These are phyloP conservation scores for Talaromyces marneffei DNA, from an alignment of 2,329 filamentous ascomycete species.

Conservation along the genomic window DNA sequence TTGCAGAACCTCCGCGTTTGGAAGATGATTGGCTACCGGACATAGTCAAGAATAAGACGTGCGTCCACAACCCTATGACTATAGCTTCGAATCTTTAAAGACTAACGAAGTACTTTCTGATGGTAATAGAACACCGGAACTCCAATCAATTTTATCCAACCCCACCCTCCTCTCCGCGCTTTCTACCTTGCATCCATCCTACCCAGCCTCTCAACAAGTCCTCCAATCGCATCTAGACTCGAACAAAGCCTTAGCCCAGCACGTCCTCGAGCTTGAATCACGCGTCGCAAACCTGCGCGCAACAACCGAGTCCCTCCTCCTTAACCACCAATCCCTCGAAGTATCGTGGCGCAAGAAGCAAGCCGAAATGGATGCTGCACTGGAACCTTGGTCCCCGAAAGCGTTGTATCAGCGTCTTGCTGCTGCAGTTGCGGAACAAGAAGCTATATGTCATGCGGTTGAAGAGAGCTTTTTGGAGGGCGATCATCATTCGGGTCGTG, in stretches of 20 bases:
- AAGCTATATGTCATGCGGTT: slow-evolving; percentile 69
- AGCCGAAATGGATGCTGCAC: slow-evolving; percentile 75
- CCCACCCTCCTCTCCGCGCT: slow-evolving; percentile 67
- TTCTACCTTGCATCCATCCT: slow-evolving; percentile 67
- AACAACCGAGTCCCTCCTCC: slow-evolving; percentile 70
- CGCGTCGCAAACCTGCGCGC: slow-evolving; percentile 53
- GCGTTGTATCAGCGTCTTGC: slow-evolving; percentile 77
- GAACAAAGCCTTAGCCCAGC: slow-evolving; percentile 63
- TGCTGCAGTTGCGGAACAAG: slow-evolving; percentile 75
- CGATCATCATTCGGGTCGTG: slow-evolving; percentile 43
- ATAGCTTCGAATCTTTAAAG: background rate
- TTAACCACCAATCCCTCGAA: slow-evolving; percentile 79
- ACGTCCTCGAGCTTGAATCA: slow-evolving; percentile 37
- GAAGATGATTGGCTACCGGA: slow-evolving; percentile 70
- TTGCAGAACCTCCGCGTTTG: slow-evolving; percentile 33
- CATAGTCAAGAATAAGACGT: slow-evolving; percentile 76
- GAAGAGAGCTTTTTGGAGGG: slow-evolving; percentile 89
- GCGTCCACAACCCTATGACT: slow-evolving; percentile 26
- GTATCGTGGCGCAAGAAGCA: slow-evolving; percentile 89
- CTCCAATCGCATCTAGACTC: slow-evolving; percentile 61
- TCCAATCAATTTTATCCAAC: slow-evolving; percentile 71
- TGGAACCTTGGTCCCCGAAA: slow-evolving; percentile 79
- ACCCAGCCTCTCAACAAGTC: slow-evolving; percentile 58
- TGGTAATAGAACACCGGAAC: slow-evolving; percentile 36
- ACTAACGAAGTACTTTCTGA: background rate